Percentiles rank a stretch among this genome's conserved stretches.
Evolutionary conservation across 768 basidiomycete genomes (phyloP).

Genomic region (Boletales sp.): DNA sequence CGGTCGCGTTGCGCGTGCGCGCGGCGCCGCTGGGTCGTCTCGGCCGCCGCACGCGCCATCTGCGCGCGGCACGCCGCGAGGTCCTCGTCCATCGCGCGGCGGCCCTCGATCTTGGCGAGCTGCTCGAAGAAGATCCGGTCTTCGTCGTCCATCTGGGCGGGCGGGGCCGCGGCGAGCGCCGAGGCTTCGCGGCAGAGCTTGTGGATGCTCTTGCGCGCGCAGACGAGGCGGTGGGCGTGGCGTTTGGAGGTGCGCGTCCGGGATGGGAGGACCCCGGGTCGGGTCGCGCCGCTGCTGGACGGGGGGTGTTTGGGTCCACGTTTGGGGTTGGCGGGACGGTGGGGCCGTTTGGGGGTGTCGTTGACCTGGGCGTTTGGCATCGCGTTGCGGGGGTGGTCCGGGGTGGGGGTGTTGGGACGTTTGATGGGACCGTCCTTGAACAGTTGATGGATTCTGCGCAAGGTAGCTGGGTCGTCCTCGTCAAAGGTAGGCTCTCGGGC

Average conservation of each 20-base stretch:
- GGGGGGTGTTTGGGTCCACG: constrained; percentile 18
- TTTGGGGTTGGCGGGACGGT: constrained; percentile 4
- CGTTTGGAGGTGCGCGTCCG: constrained; percentile 1
- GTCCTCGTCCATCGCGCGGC: constrained; percentile 9
- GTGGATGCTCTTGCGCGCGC: neutral
- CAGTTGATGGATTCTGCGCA: constrained; percentile 1
- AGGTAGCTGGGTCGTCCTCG: constrained; percentile 9
- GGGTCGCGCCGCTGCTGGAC: neutral
- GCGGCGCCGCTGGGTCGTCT: constrained; percentile 7
- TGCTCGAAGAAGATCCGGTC: constrained; percentile 27
- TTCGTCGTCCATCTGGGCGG: constrained; percentile 10
- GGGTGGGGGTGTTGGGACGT: neutral
- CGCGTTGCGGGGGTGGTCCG: neutral
- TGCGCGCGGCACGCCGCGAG: constrained; percentile 22
- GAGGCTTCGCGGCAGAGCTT: constrained; percentile 13
- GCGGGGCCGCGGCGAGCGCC: constrained; percentile 10
- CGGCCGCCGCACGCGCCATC: constrained; percentile 20
- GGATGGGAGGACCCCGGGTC: neutral
- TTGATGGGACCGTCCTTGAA: neutral
- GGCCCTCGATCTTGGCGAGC: constrained; percentile 11
- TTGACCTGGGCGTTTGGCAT: neutral
- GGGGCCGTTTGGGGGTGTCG: too few relatives aligned
- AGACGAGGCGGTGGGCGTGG: constrained; percentile 1
- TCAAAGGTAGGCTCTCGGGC: neutral
- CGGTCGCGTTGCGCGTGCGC: constrained; percentile 20